These are phyloP conservation scores for Physcomitrellopsis africana DNA, from an alignment of 225 moss, liverwort and hornwort genomes.

Conservation along the genomic window DNA sequence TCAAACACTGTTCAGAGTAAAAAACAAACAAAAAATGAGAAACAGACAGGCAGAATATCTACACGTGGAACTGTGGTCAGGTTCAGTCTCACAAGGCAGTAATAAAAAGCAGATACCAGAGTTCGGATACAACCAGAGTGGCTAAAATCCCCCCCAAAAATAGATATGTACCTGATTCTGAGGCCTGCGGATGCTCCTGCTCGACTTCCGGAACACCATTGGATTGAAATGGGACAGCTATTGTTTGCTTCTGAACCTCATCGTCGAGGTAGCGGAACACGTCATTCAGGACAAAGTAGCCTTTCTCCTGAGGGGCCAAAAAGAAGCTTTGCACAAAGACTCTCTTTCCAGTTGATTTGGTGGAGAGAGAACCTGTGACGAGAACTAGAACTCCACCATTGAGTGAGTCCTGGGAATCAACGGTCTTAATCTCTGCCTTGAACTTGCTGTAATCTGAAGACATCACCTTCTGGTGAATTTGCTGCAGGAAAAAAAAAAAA, in stretches of 20 bases:
- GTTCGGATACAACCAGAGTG: too few relatives aligned
- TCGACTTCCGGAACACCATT: conserved; percentile 47
- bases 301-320: conserved; percentile 85
- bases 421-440: conserved; percentile 78
- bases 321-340: conserved; percentile 86
- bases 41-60: too few relatives aligned
- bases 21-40: too few relatives aligned
- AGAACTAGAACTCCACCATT: conserved; percentile 72
- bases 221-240: conserved; percentile 15
- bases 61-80: too few relatives aligned
- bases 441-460: conserved; percentile 70
- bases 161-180: conserved; percentile 51
- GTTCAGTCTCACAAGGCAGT: too few relatives aligned
- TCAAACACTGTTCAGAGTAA: too few relatives aligned
- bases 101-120: too few relatives aligned
- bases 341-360: conserved; percentile 48
- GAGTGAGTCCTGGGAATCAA: conserved; percentile 82
- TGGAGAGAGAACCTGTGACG: conserved; percentile 72
- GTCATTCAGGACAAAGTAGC: conserved; percentile 83
- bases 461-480: conserved; percentile 82
- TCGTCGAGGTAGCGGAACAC: conserved; percentile 70
- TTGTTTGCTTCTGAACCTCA: conserved; percentile 28
- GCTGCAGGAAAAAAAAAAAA: conserved; percentile 54
- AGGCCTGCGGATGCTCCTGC: conserved; percentile 31
- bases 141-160: too few relatives aligned